Conservation (phyloP, 768 basidiomycete species). For the Tylopilus cervinicoccineus region DNA sequence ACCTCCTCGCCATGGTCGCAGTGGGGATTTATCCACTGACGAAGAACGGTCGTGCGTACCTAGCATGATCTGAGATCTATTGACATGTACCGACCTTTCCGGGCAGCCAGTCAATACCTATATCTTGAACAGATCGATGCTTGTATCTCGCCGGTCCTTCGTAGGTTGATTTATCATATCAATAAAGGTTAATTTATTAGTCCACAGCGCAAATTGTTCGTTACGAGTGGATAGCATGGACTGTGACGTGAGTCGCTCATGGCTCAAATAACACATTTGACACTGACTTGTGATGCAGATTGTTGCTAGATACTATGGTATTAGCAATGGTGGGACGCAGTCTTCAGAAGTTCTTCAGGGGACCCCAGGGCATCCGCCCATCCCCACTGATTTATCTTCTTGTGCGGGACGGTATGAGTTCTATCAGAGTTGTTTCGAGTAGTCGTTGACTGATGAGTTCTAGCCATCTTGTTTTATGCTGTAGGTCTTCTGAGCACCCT, state of each 20-base stretch:
- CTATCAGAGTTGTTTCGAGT: neutral
- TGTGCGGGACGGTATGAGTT: neutral
- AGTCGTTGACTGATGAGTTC: neutral
- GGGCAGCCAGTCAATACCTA: neutral
- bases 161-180: neutral
- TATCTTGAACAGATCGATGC: constrained; percentile 5
- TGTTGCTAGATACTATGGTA: neutral
- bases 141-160: constrained; percentile 1
- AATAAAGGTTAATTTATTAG: no score
- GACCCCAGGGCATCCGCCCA: neutral
- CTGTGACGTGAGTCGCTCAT: neutral
- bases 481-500: no score
- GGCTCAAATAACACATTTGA: no score
- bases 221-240: no score
- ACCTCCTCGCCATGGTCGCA: neutral
- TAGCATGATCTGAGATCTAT: no score
- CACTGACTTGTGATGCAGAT: neutral
- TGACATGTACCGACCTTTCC: neutral
- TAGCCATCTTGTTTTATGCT: neutral
- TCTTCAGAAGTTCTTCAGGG: neutral
- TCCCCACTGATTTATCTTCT: neutral
- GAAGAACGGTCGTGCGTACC: neutral
- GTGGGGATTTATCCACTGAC: neutral
- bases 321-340: neutral
- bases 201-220: no score